phyloP scores from a whole-genome alignment of 306 rosid species.

The barrel medic (Medicago truncatula) region DNA sequence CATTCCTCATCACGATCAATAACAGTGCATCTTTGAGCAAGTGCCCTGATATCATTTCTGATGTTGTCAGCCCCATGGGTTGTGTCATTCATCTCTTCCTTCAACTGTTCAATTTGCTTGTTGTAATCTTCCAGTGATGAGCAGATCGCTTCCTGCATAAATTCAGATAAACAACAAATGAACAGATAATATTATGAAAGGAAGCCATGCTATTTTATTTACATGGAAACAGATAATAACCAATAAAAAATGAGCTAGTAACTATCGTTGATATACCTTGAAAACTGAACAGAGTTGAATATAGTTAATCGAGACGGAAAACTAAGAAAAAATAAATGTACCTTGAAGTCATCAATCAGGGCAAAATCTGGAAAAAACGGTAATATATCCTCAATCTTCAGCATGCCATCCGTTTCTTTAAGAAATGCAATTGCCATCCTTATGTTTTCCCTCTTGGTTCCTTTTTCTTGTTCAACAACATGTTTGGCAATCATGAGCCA shows the following conservation, averaged over 20 bases:
- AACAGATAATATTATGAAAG: background rate
- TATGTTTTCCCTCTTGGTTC: constrained; percentile 96
- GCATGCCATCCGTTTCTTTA: constrained; percentile 95
- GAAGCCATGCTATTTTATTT: constrained; percentile 22
- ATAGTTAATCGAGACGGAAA: constrained; percentile 14
- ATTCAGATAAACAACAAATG: constrained; percentile 37
- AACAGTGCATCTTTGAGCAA: constrained; percentile 97
- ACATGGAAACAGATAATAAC: constrained; percentile 15
- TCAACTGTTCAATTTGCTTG: constrained; percentile 94
- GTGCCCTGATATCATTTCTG: constrained; percentile 94
- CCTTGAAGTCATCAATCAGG: constrained; percentile 97
- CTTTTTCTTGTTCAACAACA: constrained; percentile 93
- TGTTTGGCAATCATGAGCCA: constrained; percentile 99
- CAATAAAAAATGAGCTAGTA: background rate
- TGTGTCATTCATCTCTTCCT: constrained; percentile 98
- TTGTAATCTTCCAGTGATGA: constrained; percentile 96
- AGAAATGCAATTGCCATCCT: constrained; percentile 98
- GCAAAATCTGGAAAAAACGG: constrained; percentile 99
- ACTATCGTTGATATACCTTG: background rate
- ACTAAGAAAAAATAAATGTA: constrained; percentile 42
- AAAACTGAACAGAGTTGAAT: constrained; percentile 24
- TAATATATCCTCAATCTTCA: constrained; percentile 93
- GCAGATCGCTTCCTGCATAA: constrained; percentile 88
- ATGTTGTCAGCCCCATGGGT: constrained; percentile 98
- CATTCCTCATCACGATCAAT: constrained; percentile 96